phyloP scores from a whole-genome alignment of 2,329 filamentous ascomycete genomes.

The Madurella fahalii region DNA sequence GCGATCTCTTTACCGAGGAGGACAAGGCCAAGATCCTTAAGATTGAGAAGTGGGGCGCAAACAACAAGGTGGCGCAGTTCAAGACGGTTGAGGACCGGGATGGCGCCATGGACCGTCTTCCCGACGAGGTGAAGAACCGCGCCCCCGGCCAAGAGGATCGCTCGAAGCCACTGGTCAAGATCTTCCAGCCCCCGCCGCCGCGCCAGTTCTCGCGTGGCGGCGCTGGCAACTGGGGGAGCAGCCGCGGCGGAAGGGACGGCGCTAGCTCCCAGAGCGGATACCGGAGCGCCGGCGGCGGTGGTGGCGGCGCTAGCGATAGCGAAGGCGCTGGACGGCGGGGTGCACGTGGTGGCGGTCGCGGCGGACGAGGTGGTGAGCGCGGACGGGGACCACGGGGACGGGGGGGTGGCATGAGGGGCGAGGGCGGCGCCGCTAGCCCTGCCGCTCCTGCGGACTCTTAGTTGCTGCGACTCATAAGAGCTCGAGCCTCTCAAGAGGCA shows the following conservation, averaged over 20 bases:
- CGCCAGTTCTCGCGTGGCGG: conserved; percentile 59
- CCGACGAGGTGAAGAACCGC: conserved; percentile 71
- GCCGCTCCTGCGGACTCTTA: conserved; percentile 2
- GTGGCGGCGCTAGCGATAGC: conserved; percentile 70
- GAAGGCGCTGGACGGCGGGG: conserved; percentile 53
- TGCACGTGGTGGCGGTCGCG: conserved; percentile 53
- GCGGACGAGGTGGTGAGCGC: conserved; percentile 53
- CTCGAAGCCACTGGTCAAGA: conserved; percentile 75
- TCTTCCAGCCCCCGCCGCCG: conserved; percentile 68
- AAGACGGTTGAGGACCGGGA: conserved; percentile 75
- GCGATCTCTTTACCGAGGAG: conserved; percentile 76
- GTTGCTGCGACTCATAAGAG: not conserved
- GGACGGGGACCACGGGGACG: conserved; percentile 52
- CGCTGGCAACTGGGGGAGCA: conserved; percentile 64
- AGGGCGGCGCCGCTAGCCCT: conserved; percentile 52
- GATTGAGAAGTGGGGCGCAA: conserved; percentile 72
- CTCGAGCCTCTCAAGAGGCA: not conserved
- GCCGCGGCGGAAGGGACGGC: conserved; percentile 55
- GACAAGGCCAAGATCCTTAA: conserved; percentile 76
- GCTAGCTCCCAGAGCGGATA: conserved; percentile 64
- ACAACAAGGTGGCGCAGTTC: conserved; percentile 85
- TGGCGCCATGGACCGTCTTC: conserved; percentile 68
- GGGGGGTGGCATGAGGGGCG: conserved; percentile 56
- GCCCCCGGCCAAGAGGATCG: conserved; percentile 60
- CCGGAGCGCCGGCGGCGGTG: conserved; percentile 78